A percentile compares a stretch with the other conserved stretches of the same genome.
Conservation (phyloP, 2,329 filamentous ascomycete species). For the Ophiognomonia clavigignenti-juglandacearum region DNA sequence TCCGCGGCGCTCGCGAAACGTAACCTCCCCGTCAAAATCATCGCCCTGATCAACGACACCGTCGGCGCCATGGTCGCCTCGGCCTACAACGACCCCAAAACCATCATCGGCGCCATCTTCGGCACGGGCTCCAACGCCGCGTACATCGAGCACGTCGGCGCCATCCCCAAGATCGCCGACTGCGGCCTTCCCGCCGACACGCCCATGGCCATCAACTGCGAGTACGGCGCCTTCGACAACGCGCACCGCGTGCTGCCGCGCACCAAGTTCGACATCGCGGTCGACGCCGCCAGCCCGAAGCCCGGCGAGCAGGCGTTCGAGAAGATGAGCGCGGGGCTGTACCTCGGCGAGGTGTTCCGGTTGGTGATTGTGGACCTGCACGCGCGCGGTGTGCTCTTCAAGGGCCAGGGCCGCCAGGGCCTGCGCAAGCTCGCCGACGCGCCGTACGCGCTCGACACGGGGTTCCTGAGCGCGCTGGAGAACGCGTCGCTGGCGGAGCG, state of each 20-base stretch:
- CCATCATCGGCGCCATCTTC: slow-evolving; percentile 73
- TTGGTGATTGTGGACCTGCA: slow-evolving; percentile 48
- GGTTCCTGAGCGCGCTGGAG: slow-evolving; percentile 67
- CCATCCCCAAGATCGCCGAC: slow-evolving; percentile 54
- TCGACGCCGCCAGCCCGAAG: slow-evolving; percentile 66
- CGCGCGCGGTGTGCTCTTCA: slow-evolving; percentile 57
- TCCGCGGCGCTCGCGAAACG: slow-evolving; percentile 39
- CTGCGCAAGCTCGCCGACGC: slow-evolving; percentile 56
- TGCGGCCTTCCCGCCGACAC: slow-evolving; percentile 54
- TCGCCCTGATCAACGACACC: slow-evolving; percentile 74
- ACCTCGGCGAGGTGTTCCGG: slow-evolving; percentile 71
- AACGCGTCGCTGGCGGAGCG: slow-evolving; percentile 68
- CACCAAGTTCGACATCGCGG: slow-evolving; percentile 60
- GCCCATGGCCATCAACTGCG: slow-evolving; percentile 75
- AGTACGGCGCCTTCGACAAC: slow-evolving; percentile 81
- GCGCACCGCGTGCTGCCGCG: slow-evolving; percentile 63
- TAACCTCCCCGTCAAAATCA: slow-evolving; percentile 63
- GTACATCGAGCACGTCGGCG: slow-evolving; percentile 68
- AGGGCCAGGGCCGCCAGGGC: slow-evolving; percentile 52
- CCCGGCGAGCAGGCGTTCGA: slow-evolving; percentile 78
- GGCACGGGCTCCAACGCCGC: slow-evolving; percentile 79
- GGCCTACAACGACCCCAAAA: slow-evolving; percentile 69
- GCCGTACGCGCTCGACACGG: slow-evolving; percentile 66
- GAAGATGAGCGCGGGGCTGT: slow-evolving; percentile 79
- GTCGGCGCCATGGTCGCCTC: slow-evolving; percentile 76